Percentiles rank a stretch among this genome's conserved stretches.
These are phyloP conservation scores for Xylaria sp. DNA, from an alignment of 495 filamentous ascomycete genomes.

Conservation along the genomic window DNA sequence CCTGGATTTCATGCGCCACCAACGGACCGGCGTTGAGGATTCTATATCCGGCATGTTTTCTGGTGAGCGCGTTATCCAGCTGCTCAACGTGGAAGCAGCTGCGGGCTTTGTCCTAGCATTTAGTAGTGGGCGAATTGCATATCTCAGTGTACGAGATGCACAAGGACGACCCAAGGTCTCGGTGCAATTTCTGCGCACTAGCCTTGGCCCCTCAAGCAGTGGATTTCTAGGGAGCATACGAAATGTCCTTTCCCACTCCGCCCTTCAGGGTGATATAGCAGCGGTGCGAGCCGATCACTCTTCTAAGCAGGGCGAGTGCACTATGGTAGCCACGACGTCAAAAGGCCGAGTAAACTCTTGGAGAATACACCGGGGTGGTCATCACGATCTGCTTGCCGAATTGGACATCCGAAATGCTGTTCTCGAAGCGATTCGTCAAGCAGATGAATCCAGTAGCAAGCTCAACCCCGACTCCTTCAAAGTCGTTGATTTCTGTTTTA, in stretches of 20 bases:
- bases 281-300: constrained; percentile 74
- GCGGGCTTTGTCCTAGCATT: constrained; percentile 85
- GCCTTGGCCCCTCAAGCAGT: constrained; percentile 51
- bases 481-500: constrained; percentile 56
- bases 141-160: constrained; percentile 80
- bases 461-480: constrained; percentile 51
- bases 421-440: constrained; percentile 42
- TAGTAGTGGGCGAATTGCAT: constrained; percentile 83
- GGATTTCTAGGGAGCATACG: constrained; percentile 81
- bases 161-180: constrained; percentile 84
- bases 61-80: constrained; percentile 76
- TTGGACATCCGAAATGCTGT: constrained; percentile 48
- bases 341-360: constrained; percentile 80
- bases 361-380: constrained; percentile 85
- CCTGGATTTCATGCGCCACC: constrained; percentile 75
- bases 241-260: constrained; percentile 69
- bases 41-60: constrained; percentile 73
- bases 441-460: constrained; percentile 34
- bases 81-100: constrained; percentile 79
- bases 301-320: constrained; percentile 79
- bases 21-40: constrained; percentile 77
- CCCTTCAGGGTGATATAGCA: constrained; percentile 74
- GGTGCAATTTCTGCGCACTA: constrained; percentile 73
- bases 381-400: constrained; percentile 60
- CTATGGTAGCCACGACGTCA: constrained; percentile 77